Conservation (phyloP, 2,329 filamentous ascomycete genomes). For the Colletotrichum liaoningense region DNA sequence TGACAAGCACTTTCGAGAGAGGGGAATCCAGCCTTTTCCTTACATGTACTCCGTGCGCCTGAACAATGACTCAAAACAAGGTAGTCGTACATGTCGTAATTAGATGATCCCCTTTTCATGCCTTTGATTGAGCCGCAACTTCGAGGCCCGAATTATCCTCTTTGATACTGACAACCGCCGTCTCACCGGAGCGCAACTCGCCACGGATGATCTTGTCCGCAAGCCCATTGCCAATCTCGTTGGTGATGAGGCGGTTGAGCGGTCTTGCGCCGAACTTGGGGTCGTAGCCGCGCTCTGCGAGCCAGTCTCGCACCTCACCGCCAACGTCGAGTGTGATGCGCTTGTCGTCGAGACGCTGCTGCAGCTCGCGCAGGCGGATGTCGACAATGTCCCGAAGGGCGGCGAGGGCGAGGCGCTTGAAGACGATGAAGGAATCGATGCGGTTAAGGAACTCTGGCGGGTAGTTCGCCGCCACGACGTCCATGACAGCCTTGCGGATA, state of each 20-base stretch:
- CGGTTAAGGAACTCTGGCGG: slow-evolving; percentile 96
- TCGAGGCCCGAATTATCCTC: slow-evolving; percentile 69
- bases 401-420: slow-evolving; percentile 82
- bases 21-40: not conserved
- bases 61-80: not conserved
- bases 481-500: slow-evolving; percentile 86
- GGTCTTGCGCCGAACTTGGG: slow-evolving; percentile 91
- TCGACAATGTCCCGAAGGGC: slow-evolving; percentile 94
- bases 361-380: slow-evolving; percentile 87
- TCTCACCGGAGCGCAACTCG: slow-evolving; percentile 80
- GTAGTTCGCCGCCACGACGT: slow-evolving; percentile 80
- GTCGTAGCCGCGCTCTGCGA: slow-evolving; percentile 90
- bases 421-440: slow-evolving; percentile 96
- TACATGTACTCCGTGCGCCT: not conserved
- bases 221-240: slow-evolving; percentile 87
- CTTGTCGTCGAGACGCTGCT: slow-evolving; percentile 84
- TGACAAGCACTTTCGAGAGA: slow-evolving; percentile 1
- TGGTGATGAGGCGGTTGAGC: slow-evolving; percentile 89
- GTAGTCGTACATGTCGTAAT: slow-evolving; percentile 4
- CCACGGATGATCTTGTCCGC: slow-evolving; percentile 94
- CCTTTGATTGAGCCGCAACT: slow-evolving; percentile 46
- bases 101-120: not conserved
- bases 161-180: slow-evolving; percentile 76
- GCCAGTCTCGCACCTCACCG: slow-evolving; percentile 82
- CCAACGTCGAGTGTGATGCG: slow-evolving; percentile 82